Evolutionary conservation across 139 green algal species (phyloP), one percentile per base, ranked within the genome.

Genomic region (Edaphochlamys debaryana): DNA sequence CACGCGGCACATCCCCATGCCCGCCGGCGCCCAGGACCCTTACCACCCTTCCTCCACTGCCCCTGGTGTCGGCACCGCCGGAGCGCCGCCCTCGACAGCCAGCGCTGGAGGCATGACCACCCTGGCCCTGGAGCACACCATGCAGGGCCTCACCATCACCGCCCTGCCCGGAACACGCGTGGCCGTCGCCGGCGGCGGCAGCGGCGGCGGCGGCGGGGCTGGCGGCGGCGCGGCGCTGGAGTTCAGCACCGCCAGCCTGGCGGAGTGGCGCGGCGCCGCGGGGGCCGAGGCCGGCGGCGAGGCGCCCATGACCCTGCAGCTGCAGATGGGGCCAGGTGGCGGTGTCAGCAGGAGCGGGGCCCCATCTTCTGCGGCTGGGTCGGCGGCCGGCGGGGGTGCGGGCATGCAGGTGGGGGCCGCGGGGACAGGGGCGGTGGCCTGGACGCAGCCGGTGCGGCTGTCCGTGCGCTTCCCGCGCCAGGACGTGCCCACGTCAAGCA

Each of bases 391-490:
- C 4, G 62, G n/a, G 13, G 17, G n/a, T 38, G 32, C 25, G n/a
- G 13, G 4, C n/a, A 32, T 5, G n/a, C n/a, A n/a, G 5, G 62
- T 2, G 32, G 13, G 1, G 62, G 7, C 30, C 30, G 5, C 1
- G n/a, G 15, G 4, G 62, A 7, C 9, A 32, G n/a, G 1, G 62
- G 62, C 62, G n/a, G 62, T 25, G 25, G 69, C n/a, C 30, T 30
- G 3, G 58, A 41, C 32, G 74, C 32, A 32, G n/a, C 63, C 76
- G 3, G 40, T 81, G n/a, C 60, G 75, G 0, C 62, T 82, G 62
- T 64, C 36, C 2, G 32, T 82, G 32, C 76, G 76, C 42, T 82
- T 82, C 15, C 76, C 76, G 1, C 62, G 76, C 6, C 63, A 82
- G 13, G 76, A 82, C 32, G 23, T 66, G 42, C n/a, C n/a, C n/a